Base-by-base conservation (phyloP, 192 early-diverging fungal species). In the Kappamyces sp. region DNA sequence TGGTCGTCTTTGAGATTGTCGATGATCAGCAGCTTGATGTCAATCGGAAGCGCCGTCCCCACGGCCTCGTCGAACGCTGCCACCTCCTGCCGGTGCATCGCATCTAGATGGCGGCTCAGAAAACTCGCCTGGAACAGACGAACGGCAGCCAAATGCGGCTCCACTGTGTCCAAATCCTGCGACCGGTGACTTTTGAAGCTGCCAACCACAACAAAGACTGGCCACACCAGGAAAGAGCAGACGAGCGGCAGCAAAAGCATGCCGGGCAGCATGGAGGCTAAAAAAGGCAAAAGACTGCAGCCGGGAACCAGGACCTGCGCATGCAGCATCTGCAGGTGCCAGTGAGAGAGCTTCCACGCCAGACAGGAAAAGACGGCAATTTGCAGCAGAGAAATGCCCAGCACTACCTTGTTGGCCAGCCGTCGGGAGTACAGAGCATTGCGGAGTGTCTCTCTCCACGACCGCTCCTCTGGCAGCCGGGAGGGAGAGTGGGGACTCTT, bases 181-280 rank as follows among this genome's bases (percentile, higher is more conserved):
- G 8, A 5, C 3, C 13, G n/a, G 34, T 42, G 38, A 42, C 39
- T 15, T 5, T 54, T 54, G 15, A 15, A 34, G 42, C 52, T 54
- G 8, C 12, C 33, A 34, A n/a, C 13, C 5, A 54, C 9, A 5
- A 54, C 31, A 33, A 54, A 54, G 5, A 23, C 13, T 33, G 52
- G 52, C 52, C 52, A 54, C 5, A 54, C 42, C 15, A 54, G 10
- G 6, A 34, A 34, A 10, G n/a, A 37, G 15, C 39, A 13, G 5
- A n/a, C 1, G 9, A 54, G 42, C n/a, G 52, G 52, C 9, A 54
- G 5, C 42, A 33, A 2, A 54, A 54, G 39, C 7, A 54, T 37
- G 10, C n/a, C 31, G 6, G 52, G 52, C 12, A 54, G 1, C 4
- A 23, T 33, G 49, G 32, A 51, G 7, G 37, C 9, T 36, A 51